Base-by-base conservation (phyloP, 164 flowering plant genomes). In the Cinnamomum chago region DNA sequence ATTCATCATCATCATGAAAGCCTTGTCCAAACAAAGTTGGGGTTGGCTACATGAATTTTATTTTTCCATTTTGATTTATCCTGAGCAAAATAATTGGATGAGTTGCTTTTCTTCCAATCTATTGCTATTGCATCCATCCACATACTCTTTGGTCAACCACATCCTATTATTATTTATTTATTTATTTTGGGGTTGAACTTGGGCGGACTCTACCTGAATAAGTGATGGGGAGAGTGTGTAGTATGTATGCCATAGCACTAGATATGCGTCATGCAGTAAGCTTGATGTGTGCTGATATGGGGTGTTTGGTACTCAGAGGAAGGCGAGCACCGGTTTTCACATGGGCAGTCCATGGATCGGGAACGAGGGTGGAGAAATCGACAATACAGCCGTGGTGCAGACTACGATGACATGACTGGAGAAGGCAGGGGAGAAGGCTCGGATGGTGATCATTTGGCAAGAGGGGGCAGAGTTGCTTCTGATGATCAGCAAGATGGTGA, bases 271-370 rank as follows among this genome's bases (percentile, higher is more conserved):
- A 15, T 14, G 17, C 20, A 55, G 60, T 55, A 15, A 15, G 17
- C 60, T 3, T 2, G 60, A 55, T 15, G 22, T 23, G 17, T 7
- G 3, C 17, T 64, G 24, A 64, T 14, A 14, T 2, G 4, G 67
- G 28, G 22, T 64, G 17, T 17, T 64, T 66, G 25, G 13, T 30
- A 24, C 23, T 17, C 70, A 87, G 89, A 79, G 73, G 87, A 80
- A 51, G 85, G 86, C 25, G 84, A 79, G 50, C 85, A 35, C 5
- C 84, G 55, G 20, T 82, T 79, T 58, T 76, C 83, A 28, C 87
- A 70, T 71, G 85, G 83, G 28, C 87, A 78, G 28, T 75, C 84
- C 23, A 75, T 81, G 79, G 83, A 83, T 70, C 67, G 80, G 78
- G 84, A 80, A 68, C 81, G 80, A 72, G 79, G 79, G 2, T 77